These are phyloP conservation scores for Serendipita sp. DNA, from an alignment of 768 basidiomycete species.

Conservation along the genomic window DNA sequence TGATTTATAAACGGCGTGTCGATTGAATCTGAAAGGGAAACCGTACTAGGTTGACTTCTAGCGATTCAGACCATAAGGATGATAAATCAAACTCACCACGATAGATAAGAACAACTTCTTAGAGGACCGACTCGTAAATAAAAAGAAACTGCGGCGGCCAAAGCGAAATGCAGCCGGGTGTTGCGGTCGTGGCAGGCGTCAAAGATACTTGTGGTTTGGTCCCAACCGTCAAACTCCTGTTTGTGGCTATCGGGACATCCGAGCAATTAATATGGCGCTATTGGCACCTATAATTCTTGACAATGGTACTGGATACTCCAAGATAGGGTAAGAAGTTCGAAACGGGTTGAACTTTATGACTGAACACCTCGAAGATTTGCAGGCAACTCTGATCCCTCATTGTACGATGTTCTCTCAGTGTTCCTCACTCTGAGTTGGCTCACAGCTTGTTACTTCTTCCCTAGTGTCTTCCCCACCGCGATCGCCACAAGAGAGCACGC, in stretches of 20 bases:
- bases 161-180: not conserved
- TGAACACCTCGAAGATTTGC: slow-evolving; percentile 49
- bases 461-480: slow-evolving; percentile 91
- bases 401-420: slow-evolving; percentile 35
- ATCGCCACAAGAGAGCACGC: slow-evolving; percentile 74
- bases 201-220: not conserved
- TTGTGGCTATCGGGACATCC: not conserved
- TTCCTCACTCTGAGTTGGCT: slow-evolving; percentile 6
- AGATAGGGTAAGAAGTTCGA: slow-evolving; percentile 63
- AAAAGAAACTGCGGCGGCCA: not conserved
- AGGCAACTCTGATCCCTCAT: slow-evolving; percentile 97
- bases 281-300: slow-evolving; percentile 94
- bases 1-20: not conserved
- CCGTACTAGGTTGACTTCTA: not conserved
- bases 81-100: not conserved
- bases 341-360: not conserved
- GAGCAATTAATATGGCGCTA: slow-evolving; percentile 43
- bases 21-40: not conserved
- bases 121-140: not conserved
- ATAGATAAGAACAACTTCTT: too few species aligned
- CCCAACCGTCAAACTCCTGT: not conserved
- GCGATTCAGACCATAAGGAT: not conserved
- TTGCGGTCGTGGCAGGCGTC: slow-evolving; percentile 2
- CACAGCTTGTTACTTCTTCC: not conserved
- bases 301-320: slow-evolving; percentile 94